These are phyloP conservation scores for Claviceps sp. DNA, from an alignment of 2,329 filamentous ascomycete species.

Conservation along the genomic window DNA sequence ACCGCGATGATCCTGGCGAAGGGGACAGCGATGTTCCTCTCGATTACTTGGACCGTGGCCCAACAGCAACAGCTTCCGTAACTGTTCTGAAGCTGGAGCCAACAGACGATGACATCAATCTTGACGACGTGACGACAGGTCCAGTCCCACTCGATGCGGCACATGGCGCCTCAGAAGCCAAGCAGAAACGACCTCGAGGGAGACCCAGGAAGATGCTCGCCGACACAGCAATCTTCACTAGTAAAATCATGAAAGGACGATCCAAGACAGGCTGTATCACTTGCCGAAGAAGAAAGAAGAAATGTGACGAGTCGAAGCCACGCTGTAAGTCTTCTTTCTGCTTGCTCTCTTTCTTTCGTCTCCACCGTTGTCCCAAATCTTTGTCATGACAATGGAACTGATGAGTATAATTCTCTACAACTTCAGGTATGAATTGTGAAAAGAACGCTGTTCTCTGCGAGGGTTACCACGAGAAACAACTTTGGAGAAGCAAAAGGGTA, in stretches of 20 bases:
- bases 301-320: conserved; percentile 57
- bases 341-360: not conserved
- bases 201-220: conserved; percentile 72
- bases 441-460: conserved; percentile 90
- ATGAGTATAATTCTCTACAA: not conserved
- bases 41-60: conserved; percentile 35
- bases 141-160: conserved; percentile 11
- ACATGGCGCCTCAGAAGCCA: conserved; percentile 19
- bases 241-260: conserved; percentile 65
- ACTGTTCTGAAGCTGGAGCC: conserved; percentile 44
- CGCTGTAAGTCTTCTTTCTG: conserved; percentile 39
- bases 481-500: conserved; percentile 79
- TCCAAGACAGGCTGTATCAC: conserved; percentile 58
- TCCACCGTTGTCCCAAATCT: not conserved
- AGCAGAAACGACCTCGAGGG: conserved; percentile 56
- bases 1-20: conserved; percentile 24
- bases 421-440: conserved; percentile 67
- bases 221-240: conserved; percentile 39
- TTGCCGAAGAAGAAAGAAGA: conserved; percentile 57
- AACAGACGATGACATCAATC: conserved; percentile 39
- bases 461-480: conserved; percentile 73
- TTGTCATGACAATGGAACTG: not conserved
- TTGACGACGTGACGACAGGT: conserved; percentile 37
- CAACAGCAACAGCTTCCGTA: conserved; percentile 32
- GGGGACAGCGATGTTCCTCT: conserved; percentile 25